Evolutionary conservation across 192 early-diverging fungal species (phyloP), one percentile per base, ranked within the genome.

Genomic region (Umbelopsis sp.): DNA sequence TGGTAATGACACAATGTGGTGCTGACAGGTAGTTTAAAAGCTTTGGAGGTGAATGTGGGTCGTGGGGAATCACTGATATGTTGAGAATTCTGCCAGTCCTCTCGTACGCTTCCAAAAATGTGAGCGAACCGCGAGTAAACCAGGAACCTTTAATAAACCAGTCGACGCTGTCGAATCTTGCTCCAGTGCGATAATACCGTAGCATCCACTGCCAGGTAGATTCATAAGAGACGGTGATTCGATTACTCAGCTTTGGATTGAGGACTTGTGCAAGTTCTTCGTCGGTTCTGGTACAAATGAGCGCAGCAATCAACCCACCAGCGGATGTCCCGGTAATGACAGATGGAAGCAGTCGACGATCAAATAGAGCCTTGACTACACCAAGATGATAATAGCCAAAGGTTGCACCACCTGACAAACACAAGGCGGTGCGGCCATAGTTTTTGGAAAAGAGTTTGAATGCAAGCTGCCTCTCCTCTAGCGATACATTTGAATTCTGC

Each of bases 101-200:
- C 67, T 89, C 86, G 80, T 94, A 96, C 0, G 97, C 97, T 80
- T 98, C 97, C 49, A 85, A 71, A 71, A 98, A 98, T 1, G 97
- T 98, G 75, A 94, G 73, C 21, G 89, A 88, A 10, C 94, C 94
- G 66, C 84, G 86, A 12, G 88, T 89, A 38, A 90, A 78, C 85
- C 90, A 89, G 68, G 90, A 87, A 7, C 82, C 81, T 45, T 92
- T 87, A 9, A 81, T 75, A 38, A 86, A 86, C 90, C 90, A 92
- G 25, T 88, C 85, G 41, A 83, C 80, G 10, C 85, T 78, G 69
- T 90, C 88, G 71, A 88, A 89, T 54, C 84, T 49, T 36, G 86
- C 78, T 14, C 88, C 88, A 1, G 82, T 81, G 11, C 44, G 70
- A 9, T 77, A 62, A 24, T 82, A 75, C 36, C 82, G 80, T 22